Base-by-base conservation (phyloP, 306 rosid genomes). In the Dryas octopetala region DNA sequence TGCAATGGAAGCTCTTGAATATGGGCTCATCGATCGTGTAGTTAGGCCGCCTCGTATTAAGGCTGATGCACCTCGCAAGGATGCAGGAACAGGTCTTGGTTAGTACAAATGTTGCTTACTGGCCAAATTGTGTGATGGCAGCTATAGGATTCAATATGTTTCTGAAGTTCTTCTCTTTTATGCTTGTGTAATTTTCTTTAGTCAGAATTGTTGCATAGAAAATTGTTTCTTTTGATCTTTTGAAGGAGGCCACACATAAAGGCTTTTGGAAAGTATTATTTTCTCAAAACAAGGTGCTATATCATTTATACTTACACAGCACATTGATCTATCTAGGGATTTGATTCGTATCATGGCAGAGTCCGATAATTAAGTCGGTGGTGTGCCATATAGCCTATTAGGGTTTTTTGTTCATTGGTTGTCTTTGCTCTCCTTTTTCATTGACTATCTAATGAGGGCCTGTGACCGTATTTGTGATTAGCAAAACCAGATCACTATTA, bases 1-100 rank as follows among this genome's bases (percentile, higher is more conserved):
- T 79, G 82, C 99, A 49, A 89, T 85, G 77, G 91, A 88, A 80
- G 97, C 99, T 82, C 84, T 91, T 47, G 99, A 95, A n/a, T 95
- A 95, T 62, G 99, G 99, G 61, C 86, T 95, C 70, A 83, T 95
- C 47, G 99, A 95, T 84, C 91, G 89, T 12, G 68, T 95, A 17
- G 84, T 84, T 26, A 89, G 96, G 85, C 97, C 97, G 1, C 90
- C 89, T 51, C 96, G 93, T 59, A 86, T 91, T 61, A 88, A 91
- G 88, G 88, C 97, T 1, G 96, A 89, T 40, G 90, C 95, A 23
- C 91, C 95, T 64, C 85, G 55, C 74, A 81, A 80, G 91, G 96
- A 90, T 68, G 85, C 74, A 5, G 89, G 89, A 75, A 66, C 91
- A 19, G 98, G 97, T 52, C 91, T 94, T 75, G 98, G 97, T 77